Percentiles rank a stretch among this genome's conserved stretches.
phyloP scores from a whole-genome alignment of 2,329 filamentous ascomycete genomes.

The Gyromitra esculenta region DNA sequence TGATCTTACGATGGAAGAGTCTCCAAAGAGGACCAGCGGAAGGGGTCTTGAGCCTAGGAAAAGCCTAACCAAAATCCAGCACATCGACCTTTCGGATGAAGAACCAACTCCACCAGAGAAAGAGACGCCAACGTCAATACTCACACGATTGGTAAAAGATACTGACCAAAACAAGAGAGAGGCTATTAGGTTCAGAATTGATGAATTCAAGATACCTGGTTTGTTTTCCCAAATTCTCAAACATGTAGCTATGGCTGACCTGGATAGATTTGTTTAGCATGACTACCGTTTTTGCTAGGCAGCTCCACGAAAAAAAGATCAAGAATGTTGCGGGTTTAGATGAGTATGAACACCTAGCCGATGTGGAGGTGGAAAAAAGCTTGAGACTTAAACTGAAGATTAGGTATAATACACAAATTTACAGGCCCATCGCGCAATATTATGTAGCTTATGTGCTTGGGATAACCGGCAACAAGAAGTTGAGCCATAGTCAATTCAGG shows the following conservation, averaged over 20 bases:
- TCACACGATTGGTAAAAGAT: slow-evolving; percentile 11
- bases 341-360: slow-evolving; percentile 32
- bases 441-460: slow-evolving; percentile 46
- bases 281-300: slow-evolving; percentile 15
- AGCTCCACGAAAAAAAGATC: slow-evolving; percentile 35
- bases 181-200: slow-evolving; percentile 28
- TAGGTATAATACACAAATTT: slow-evolving; percentile 39
- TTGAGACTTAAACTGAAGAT: slow-evolving; percentile 6
- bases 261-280: slow-evolving; percentile 26
- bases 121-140: slow-evolving; percentile 12
- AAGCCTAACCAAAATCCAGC: not conserved
- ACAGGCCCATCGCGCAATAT: slow-evolving; percentile 27
- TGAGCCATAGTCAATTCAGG: slow-evolving; percentile 11
- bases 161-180: not conserved
- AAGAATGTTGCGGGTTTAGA: slow-evolving; percentile 43
- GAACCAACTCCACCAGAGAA: slow-evolving; percentile 7
- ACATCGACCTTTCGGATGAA: slow-evolving; percentile 19
- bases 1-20: slow-evolving; percentile 54
- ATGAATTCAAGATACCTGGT: slow-evolving; percentile 34
- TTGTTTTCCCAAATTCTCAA: slow-evolving; percentile 9
- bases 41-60: not conserved
- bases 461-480: slow-evolving; percentile 12
- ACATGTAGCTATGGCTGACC: not conserved
- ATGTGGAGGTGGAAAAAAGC: not conserved
- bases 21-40: not conserved